A percentile compares a stretch with the other conserved stretches of the same genome.
Evolutionary conservation across 2,329 filamentous ascomycete genomes (phyloP).

Genomic region (Aspergillus sp.): DNA sequence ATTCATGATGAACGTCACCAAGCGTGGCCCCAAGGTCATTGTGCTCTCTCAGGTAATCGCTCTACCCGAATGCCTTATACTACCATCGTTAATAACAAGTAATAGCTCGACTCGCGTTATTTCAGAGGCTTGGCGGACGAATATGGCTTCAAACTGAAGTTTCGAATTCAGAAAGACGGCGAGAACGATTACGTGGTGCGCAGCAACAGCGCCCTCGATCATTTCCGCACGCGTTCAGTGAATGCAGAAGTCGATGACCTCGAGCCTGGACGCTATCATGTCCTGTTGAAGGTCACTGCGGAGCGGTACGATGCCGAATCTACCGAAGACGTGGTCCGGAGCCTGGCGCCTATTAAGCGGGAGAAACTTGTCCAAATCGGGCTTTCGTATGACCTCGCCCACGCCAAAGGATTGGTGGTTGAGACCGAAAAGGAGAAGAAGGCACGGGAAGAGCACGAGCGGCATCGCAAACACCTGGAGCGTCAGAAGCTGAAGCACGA

Average conservation of each 20-base stretch:
- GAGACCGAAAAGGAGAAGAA: conserved; percentile 36
- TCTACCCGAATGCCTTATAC: not conserved
- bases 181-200: conserved; percentile 59
- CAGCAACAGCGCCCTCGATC: conserved; percentile 47
- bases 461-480: conserved; percentile 29
- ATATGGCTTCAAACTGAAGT: conserved; percentile 57
- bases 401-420: conserved; percentile 42
- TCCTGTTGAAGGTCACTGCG: conserved; percentile 72
- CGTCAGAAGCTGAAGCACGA: conserved; percentile 37
- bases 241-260: conserved; percentile 70
- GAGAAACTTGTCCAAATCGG: conserved; percentile 64
- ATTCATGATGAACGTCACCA: conserved; percentile 54
- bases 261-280: conserved; percentile 70
- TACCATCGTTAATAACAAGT: conserved; percentile 9
- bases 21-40: conserved; percentile 54
- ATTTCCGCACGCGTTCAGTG: conserved; percentile 68
- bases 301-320: conserved; percentile 53
- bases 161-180: conserved; percentile 58
- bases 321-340: conserved; percentile 66
- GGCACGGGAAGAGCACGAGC: conserved; percentile 36
- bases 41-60: conserved; percentile 52
- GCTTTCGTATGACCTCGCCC: conserved; percentile 46
- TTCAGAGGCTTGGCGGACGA: conserved; percentile 57
- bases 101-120: conserved; percentile 58
- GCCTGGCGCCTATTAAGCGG: conserved; percentile 59